Base-by-base conservation (phyloP, 768 basidiomycete genomes). In the Agaricus subrufescens region DNA sequence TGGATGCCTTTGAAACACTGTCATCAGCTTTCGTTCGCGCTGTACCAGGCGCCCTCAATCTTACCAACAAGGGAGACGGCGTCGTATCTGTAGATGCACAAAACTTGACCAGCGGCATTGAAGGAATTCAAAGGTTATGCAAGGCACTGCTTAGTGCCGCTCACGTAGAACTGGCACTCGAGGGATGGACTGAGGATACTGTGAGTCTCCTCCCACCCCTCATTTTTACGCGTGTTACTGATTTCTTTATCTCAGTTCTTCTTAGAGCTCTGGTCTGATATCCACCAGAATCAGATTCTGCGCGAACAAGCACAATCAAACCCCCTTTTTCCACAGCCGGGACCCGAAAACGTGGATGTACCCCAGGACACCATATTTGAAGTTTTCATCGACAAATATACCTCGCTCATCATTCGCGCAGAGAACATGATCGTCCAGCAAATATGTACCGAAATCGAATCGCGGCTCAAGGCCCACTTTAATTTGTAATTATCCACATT, bases 1-100 rank as follows among this genome's bases (percentile, higher is more conserved):
- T 98, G 26, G 94, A 98, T 63, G 96, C 95, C 0, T 98, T 98
- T 62, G 97, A 98, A 69, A 89, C 87, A 1, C 75, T 97, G 4
- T 92, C 94, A 1, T 93, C 90, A 30, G 81, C 87, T 0, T 84
- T 99, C 60, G 83, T 94, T 42, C 87, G 93, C 12, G 89, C 89
- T 3, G 94, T 98, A 1, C 97, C 97, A 1, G 97, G 97, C 15
- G 93, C 93, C 0, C 77, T 98, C 40, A 77, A 75, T 46, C 69
- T 84, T n/a, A 73, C 76, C 29, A 67, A 74, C 30, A 72, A 78
- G 56, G 74, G 74, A 50, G 72, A 75, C 39, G 67, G 69, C 46
- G 61, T 66, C 3, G 69, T 72, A 31, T 73, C 74, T 50, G 75
- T 81, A 3, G 87, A 91, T 63, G 75, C 83, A 7, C 75, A 77